Percentiles rank a stretch among this genome's conserved stretches.
phyloP scores from a whole-genome alignment of 2,329 filamentous ascomycete species.

The Colletotrichum sp. region DNA sequence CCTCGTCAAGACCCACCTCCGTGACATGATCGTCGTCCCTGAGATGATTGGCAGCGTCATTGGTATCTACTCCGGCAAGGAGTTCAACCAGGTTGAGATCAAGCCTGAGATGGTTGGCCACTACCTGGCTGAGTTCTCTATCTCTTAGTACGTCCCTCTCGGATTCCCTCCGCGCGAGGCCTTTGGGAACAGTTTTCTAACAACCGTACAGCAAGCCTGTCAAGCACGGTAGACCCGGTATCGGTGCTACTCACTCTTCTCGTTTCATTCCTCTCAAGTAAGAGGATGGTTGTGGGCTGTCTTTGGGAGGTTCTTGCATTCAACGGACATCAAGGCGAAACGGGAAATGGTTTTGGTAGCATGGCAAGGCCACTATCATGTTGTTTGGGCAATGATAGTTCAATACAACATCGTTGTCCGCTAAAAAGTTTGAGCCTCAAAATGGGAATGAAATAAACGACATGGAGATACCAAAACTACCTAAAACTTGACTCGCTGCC shows the following conservation, averaged over 20 bases:
- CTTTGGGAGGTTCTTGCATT: constrained; percentile 59
- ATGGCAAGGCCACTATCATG: constrained; percentile 31
- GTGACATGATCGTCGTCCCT: constrained; percentile 99
- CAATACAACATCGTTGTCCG: constrained; percentile 28
- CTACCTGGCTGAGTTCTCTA: constrained; percentile 99
- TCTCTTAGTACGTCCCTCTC: constrained; percentile 86
- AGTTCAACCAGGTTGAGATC: constrained; percentile 99
- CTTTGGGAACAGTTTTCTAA: constrained; percentile 47
- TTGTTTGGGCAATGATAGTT: constrained; percentile 26
- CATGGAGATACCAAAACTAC: constrained; percentile 18
- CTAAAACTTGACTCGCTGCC: background rate
- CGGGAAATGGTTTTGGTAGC: constrained; percentile 60
- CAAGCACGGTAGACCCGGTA: constrained; percentile 99
- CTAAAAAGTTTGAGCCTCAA: constrained; percentile 21
- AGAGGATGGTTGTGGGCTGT: constrained; percentile 62
- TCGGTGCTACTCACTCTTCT: constrained; percentile 99
- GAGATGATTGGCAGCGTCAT: constrained; percentile 99
- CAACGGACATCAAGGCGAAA: constrained; percentile 63
- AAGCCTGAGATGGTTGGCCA: constrained; percentile 99
- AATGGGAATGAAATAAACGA: constrained; percentile 22
- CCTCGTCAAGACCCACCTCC: constrained; percentile 98
- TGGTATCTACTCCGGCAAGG: constrained; percentile 99
- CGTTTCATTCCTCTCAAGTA: constrained; percentile 99
- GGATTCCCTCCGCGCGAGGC: background rate
- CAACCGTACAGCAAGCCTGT: constrained; percentile 82